These are phyloP conservation scores for Schizophyllum commune DNA, from an alignment of 1,284 basidiomycete genomes.

Conservation along the genomic window DNA sequence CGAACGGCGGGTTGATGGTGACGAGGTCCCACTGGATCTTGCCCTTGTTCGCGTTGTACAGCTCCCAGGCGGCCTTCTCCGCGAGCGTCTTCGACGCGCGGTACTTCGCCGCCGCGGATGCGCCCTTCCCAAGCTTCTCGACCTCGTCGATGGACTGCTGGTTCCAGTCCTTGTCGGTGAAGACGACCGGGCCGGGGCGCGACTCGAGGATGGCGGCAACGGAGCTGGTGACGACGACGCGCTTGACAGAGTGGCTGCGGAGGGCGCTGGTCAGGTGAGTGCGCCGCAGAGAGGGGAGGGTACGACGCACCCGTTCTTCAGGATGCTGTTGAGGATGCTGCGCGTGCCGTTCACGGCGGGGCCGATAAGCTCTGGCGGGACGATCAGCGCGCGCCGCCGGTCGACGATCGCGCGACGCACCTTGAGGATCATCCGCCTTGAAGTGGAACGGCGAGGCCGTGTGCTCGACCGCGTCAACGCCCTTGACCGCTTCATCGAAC, in stretches of 20 bases:
- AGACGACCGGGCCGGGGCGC: conserved; percentile 17
- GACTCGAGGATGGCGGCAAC: conserved; percentile 21
- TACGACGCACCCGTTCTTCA: conserved; percentile 24
- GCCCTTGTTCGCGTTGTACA: conserved; percentile 45
- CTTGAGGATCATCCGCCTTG: conserved; percentile 29
- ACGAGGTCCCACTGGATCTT: conserved; percentile 45
- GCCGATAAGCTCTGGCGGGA: conserved; percentile 24
- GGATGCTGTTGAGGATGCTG: conserved; percentile 29
- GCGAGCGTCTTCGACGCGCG: conserved; percentile 62
- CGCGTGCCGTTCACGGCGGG: conserved; percentile 37
- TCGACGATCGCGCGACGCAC: conserved; percentile 13
- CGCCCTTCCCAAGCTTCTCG: conserved; percentile 43
- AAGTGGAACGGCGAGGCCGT: conserved; percentile 40
- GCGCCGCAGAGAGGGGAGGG: background rate
- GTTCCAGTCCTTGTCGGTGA: conserved; percentile 61
- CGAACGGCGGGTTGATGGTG: conserved; percentile 49
- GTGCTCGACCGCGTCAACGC: conserved; percentile 50
- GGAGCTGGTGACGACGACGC: conserved; percentile 62
- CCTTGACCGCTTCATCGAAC: conserved; percentile 61
- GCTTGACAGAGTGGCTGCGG: conserved; percentile 33
- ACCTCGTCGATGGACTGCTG: conserved; percentile 42
- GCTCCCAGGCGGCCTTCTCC: conserved; percentile 57
- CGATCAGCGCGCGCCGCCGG: background rate
- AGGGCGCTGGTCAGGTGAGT: background rate
- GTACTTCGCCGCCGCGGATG: conserved; percentile 39